Percentiles rank a stretch among this genome's conserved stretches.
These are phyloP conservation scores for Huntiella savannae DNA, from an alignment of 2,329 filamentous ascomycete genomes.

Conservation along the genomic window DNA sequence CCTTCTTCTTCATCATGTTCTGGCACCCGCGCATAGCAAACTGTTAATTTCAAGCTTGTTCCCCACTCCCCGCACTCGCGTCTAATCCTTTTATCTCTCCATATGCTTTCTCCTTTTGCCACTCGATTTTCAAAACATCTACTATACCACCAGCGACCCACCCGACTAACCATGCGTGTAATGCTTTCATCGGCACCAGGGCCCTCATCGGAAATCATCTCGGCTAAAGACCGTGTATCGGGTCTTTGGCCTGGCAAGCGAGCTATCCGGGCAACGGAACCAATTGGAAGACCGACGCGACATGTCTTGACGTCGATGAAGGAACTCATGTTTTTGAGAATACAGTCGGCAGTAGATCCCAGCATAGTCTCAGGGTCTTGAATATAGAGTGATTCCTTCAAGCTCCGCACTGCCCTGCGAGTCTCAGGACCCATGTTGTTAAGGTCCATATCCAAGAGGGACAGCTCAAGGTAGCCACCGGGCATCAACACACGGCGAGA, in stretches of 20 bases:
- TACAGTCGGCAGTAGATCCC: conserved; percentile 36
- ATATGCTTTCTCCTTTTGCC: conserved; percentile 43
- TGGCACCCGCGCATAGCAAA: conserved; percentile 78
- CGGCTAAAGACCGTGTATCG: conserved; percentile 39
- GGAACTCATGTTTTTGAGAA: conserved; percentile 47
- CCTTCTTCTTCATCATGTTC: conserved; percentile 16
- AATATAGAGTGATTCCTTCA: conserved; percentile 52
- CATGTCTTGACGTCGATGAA: conserved; percentile 59
- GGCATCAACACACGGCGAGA: conserved; percentile 60
- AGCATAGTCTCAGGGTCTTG: conserved; percentile 41
- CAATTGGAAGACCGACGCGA: conserved; percentile 59
- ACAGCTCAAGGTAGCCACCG: conserved; percentile 61
- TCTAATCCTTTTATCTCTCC: conserved; percentile 56
- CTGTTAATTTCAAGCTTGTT: conserved; percentile 75
- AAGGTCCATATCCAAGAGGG: conserved; percentile 60
- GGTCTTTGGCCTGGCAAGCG: conserved; percentile 21
- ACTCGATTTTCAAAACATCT: conserved; percentile 59
- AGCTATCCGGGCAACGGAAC: conserved; percentile 13
- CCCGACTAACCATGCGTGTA: conserved; percentile 76
- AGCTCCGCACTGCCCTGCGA: conserved; percentile 44
- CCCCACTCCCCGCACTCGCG: conserved; percentile 72
- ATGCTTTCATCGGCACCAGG: conserved; percentile 63
- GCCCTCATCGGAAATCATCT: conserved; percentile 55
- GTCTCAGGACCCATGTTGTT: conserved; percentile 63
- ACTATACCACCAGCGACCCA: conserved; percentile 92